A percentile compares a stretch with the other conserved stretches of the same genome.
Conservation (phyloP, 1,284 basidiomycete species). For the Rhodotorula sp. region DNA sequence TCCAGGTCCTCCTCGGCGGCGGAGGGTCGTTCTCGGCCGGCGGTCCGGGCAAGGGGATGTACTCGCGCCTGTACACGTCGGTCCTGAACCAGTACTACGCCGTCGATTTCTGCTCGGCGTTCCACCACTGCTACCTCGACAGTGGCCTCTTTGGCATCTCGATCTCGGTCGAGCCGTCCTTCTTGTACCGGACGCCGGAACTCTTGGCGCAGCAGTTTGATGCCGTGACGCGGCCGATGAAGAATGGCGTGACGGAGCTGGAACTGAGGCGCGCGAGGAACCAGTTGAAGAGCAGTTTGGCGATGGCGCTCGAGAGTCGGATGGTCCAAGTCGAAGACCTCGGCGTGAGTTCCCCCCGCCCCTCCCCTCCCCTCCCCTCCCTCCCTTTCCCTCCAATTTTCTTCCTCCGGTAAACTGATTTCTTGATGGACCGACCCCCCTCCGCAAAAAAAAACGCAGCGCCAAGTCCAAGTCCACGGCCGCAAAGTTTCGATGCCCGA, state of each 20-base stretch:
- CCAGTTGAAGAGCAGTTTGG: slow-evolving; percentile 87
- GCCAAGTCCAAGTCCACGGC: slow-evolving; percentile 84
- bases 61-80: slow-evolving; percentile 94
- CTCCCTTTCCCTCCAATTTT: neutral
- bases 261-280: slow-evolving; percentile 91
- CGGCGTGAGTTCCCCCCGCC: slow-evolving; percentile 63
- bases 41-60: slow-evolving; percentile 99
- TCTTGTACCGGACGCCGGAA: slow-evolving; percentile 54
- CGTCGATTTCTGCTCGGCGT: slow-evolving; percentile 94
- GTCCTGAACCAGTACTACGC: slow-evolving; percentile 93
- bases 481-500: slow-evolving; percentile 83
- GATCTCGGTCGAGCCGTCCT: slow-evolving; percentile 76
- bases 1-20: slow-evolving; percentile 93
- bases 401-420: neutral
- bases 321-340: slow-evolving; percentile 88
- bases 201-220: slow-evolving; percentile 78
- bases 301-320: slow-evolving; percentile 93
- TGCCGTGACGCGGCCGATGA: slow-evolving; percentile 52
- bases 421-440: too few species aligned
- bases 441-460: slow-evolving; percentile 14
- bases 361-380: neutral
- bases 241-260: slow-evolving; percentile 57
- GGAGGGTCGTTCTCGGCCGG: slow-evolving; percentile 94
- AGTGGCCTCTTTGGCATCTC: slow-evolving; percentile 91
- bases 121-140: slow-evolving; percentile 97